phyloP scores from a whole-genome alignment of 2,329 filamentous ascomycete species.

The Aspergillus calidoustus region DNA sequence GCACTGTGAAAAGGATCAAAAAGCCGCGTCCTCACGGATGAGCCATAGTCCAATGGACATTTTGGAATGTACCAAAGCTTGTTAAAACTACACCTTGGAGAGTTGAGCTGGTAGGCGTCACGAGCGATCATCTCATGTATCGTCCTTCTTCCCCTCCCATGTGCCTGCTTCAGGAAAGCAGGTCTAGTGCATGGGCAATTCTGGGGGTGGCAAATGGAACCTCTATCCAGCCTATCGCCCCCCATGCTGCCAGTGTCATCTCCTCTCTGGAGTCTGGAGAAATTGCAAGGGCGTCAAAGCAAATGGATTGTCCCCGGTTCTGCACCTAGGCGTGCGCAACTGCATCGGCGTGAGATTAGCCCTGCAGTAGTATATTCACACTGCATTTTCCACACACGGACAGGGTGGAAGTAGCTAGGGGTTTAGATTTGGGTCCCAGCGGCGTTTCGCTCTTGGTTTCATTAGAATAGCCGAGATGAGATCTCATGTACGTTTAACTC shows the following conservation, averaged over 20 bases:
- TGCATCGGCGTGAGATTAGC: constrained; percentile 9
- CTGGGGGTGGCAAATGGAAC: constrained; percentile 10
- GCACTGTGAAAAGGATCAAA: neutral
- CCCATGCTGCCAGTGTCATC: neutral
- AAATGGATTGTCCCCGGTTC: neutral
- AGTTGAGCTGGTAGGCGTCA: neutral
- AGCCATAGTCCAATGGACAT: neutral
- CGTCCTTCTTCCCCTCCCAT: neutral
- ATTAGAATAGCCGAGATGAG: neutral
- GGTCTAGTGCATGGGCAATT: neutral
- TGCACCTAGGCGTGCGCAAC: constrained; percentile 2
- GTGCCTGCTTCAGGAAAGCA: neutral
- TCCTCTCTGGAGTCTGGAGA: constrained; percentile 6
- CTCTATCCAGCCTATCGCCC: constrained; percentile 1
- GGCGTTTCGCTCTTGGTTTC: neutral
- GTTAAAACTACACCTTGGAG: neutral
- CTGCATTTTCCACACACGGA: constrained; percentile 2
- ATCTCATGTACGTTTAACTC: neutral
- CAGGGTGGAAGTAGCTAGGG: neutral
- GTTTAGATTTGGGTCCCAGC: neutral
- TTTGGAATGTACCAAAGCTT: neutral
- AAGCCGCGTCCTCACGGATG: neutral
- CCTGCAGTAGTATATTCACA: constrained; percentile 4
- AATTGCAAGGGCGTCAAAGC: neutral
- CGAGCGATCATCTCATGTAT: neutral